phyloP scores from a whole-genome alignment of 1,284 basidiomycete genomes.

The Microbotryum lychnidis-dioicae region DNA sequence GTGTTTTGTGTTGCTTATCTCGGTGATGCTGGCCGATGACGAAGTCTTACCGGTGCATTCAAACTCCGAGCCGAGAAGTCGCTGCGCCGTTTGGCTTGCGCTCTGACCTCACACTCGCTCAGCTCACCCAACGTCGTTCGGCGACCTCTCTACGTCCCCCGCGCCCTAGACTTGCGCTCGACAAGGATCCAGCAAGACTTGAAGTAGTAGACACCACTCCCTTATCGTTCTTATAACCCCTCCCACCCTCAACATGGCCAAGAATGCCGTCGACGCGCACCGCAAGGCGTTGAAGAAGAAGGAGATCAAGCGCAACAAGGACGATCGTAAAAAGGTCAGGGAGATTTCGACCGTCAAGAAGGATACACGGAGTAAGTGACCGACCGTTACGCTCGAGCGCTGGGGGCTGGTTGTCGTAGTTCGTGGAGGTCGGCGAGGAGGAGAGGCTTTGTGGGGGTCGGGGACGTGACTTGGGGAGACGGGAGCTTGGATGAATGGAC shows the following conservation, averaged over 20 bases:
- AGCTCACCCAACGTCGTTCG: too few species aligned
- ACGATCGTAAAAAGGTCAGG: slow-evolving; percentile 33
- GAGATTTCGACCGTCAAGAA: slow-evolving; percentile 34
- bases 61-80: too few species aligned
- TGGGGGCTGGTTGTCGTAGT: background rate
- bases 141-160: too few species aligned
- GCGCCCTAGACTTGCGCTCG: too few species aligned
- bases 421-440: background rate
- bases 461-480: slow-evolving; percentile 16
- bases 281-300: slow-evolving; percentile 39
- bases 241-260: slow-evolving; percentile 18
- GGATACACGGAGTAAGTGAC: slow-evolving; percentile 22
- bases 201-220: too few species aligned
- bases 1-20: too few species aligned
- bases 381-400: background rate
- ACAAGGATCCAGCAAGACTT: too few species aligned
- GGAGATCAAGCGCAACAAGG: slow-evolving; percentile 38
- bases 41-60: too few species aligned
- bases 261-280: slow-evolving; percentile 40
- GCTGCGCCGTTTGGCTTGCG: too few species aligned
- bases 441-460: background rate
- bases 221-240: background rate
- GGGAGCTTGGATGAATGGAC: too few species aligned
- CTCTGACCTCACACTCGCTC: too few species aligned
- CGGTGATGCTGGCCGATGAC: too few species aligned